A percentile compares a stretch with the other conserved stretches of the same genome.
Evolutionary conservation across 352 stramenopile species (phyloP).

Genomic region (Pythium dissimile): DNA sequence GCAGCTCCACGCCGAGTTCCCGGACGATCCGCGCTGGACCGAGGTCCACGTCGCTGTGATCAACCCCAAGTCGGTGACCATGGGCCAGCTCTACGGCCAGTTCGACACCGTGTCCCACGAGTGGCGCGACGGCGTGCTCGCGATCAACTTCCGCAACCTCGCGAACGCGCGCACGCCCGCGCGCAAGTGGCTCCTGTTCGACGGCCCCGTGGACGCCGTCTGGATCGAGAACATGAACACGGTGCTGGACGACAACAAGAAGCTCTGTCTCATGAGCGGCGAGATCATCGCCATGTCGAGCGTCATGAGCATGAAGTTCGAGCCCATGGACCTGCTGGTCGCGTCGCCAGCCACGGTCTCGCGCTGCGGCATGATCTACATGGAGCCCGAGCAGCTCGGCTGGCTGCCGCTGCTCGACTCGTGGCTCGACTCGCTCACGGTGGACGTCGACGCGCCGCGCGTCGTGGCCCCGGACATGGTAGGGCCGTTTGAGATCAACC

Average conservation of each 20-base stretch:
- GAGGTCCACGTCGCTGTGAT: slow-evolving; percentile 82
- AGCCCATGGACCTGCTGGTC: slow-evolving; percentile 93
- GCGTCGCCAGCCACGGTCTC: slow-evolving; percentile 92
- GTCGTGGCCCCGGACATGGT: slow-evolving; percentile 12
- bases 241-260: slow-evolving; percentile 93
- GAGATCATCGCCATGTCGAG: slow-evolving; percentile 95
- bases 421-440: slow-evolving; percentile 81
- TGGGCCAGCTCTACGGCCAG: slow-evolving; percentile 92
- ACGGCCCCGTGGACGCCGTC: slow-evolving; percentile 91
- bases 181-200: slow-evolving; percentile 93
- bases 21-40: slow-evolving; percentile 67
- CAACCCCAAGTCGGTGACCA: slow-evolving; percentile 93
- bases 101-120: slow-evolving; percentile 95
- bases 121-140: slow-evolving; percentile 93
- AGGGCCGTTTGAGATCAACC: slow-evolving; percentile 70
- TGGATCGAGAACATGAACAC: slow-evolving; percentile 98
- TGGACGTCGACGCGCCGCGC: slow-evolving; percentile 5
- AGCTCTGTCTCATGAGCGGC: slow-evolving; percentile 92
- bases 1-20: slow-evolving; percentile 63
- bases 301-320: slow-evolving; percentile 96
- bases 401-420: slow-evolving; percentile 88
- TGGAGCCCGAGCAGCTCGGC: slow-evolving; percentile 90
- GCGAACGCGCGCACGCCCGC: slow-evolving; percentile 72
- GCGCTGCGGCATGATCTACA: slow-evolving; percentile 94
- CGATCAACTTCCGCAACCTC: slow-evolving; percentile 89